These are phyloP conservation scores for Yamadazyma diddensiae DNA, from an alignment of 1,139 yeast species.

Conservation along the genomic window DNA sequence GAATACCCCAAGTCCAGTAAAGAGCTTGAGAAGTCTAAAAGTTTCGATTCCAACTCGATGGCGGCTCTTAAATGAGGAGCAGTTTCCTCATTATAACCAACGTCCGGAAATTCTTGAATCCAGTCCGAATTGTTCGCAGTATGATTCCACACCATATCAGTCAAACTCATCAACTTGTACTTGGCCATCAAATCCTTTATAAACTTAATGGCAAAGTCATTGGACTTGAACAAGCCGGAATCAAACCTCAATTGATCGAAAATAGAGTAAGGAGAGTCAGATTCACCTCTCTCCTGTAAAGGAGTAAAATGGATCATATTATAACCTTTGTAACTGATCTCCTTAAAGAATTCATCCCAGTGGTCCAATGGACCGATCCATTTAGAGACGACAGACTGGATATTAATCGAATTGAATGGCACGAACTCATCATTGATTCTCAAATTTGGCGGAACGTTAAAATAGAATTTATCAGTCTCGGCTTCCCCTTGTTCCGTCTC, in stretches of 20 bases:
- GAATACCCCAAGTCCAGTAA: conserved; percentile 61
- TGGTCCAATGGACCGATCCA: conserved; percentile 71
- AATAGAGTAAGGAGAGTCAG: conserved; percentile 90
- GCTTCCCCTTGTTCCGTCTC: conserved; percentile 22
- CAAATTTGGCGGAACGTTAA: conserved; percentile 80
- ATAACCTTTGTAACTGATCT: conserved; percentile 72
- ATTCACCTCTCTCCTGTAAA: conserved; percentile 80
- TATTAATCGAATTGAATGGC: conserved; percentile 75
- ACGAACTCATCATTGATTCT: conserved; percentile 53
- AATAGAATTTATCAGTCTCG: conserved; percentile 58
- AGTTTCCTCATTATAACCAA: conserved; percentile 81
- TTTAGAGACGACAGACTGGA: conserved; percentile 86
- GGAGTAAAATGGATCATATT: conserved; percentile 98
- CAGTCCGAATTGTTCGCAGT: conserved; percentile 89
- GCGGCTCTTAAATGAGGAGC: conserved; percentile 89
- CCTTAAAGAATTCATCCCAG: conserved; percentile 67
- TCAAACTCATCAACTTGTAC: conserved; percentile 67
- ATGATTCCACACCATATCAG: conserved; percentile 93
- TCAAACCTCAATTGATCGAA: conserved; percentile 83
- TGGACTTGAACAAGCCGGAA: conserved; percentile 52
- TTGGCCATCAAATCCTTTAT: conserved; percentile 46
- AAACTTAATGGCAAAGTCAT: conserved; percentile 27
- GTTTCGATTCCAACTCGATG: conserved; percentile 70
- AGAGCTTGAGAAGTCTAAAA: conserved; percentile 60
- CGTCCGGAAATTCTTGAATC: conserved; percentile 83